These are phyloP conservation scores for Chaetomiaceae sp. DNA, from an alignment of 2,329 filamentous ascomycete species.

Conservation along the genomic window DNA sequence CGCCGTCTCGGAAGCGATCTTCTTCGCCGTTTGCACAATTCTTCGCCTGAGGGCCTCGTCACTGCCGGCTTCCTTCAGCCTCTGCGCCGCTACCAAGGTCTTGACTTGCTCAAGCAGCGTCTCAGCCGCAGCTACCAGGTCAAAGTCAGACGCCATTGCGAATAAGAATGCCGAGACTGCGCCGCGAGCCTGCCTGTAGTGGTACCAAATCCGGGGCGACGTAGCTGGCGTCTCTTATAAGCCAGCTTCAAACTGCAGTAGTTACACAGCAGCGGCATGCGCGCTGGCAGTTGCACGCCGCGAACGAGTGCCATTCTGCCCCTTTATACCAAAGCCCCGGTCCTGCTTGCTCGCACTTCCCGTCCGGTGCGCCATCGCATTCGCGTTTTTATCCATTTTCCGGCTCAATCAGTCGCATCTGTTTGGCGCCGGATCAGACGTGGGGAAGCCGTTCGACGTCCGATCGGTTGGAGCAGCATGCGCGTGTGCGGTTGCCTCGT, in stretches of 20 bases:
- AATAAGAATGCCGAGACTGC: too few relatives aligned
- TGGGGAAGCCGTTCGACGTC: conserved; percentile 6
- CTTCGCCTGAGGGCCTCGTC: conserved; percentile 5
- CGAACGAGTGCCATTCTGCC: too few relatives aligned
- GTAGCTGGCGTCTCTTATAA: too few relatives aligned
- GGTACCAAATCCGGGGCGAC: too few relatives aligned
- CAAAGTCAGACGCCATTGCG: neutral
- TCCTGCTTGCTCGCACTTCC: too few relatives aligned
- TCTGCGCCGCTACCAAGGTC: conserved; percentile 4
- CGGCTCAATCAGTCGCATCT: too few relatives aligned
- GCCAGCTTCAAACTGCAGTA: too few relatives aligned
- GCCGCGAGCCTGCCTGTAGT: too few relatives aligned
- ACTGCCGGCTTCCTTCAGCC: neutral
- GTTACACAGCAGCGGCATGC: too few relatives aligned
- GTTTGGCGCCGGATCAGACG: neutral
- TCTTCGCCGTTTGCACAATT: conserved; percentile 17
- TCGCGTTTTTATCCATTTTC: neutral
- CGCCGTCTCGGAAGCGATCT: conserved; percentile 17
- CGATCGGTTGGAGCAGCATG: neutral
- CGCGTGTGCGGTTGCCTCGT: too few relatives aligned
- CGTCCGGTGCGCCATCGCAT: neutral
- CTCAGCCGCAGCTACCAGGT: conserved; percentile 19
- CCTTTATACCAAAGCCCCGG: too few relatives aligned
- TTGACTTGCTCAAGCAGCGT: conserved; percentile 17
- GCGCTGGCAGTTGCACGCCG: too few relatives aligned